Evolutionary conservation across 1,139 yeast species (phyloP).

Genomic region (Lodderomyces margitis): DNA sequence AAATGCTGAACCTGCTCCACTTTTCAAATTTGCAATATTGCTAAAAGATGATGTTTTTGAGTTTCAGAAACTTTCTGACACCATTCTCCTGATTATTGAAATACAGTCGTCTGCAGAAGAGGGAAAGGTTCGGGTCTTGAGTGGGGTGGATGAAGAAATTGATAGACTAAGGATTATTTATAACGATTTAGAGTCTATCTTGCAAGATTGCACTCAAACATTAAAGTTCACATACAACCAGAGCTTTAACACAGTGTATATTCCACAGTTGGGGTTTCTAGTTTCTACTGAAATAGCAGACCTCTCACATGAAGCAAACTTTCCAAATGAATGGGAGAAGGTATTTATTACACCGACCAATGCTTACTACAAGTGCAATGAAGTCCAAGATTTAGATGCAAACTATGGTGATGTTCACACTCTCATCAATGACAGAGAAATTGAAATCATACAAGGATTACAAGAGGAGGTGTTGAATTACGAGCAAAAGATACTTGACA

Average conservation of each 20-base stretch:
- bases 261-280: constrained; percentile 46
- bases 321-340: constrained; percentile 27
- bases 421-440: constrained; percentile 37
- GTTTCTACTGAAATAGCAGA: constrained; percentile 16
- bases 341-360: constrained; percentile 37
- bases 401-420: constrained; percentile 42
- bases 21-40: background rate
- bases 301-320: background rate
- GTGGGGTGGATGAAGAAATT: constrained; percentile 26
- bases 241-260: constrained; percentile 34
- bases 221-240: constrained; percentile 16
- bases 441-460: constrained; percentile 36
- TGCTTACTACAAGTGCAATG: constrained; percentile 32
- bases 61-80: constrained; percentile 11
- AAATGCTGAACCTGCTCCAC: background rate
- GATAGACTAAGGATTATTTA: constrained; percentile 31
- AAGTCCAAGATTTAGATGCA: constrained; percentile 30
- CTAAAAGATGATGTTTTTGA: constrained; percentile 12
- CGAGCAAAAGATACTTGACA: constrained; percentile 14
- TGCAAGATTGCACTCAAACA: constrained; percentile 15
- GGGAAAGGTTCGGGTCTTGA: constrained; percentile 26
- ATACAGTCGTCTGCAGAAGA: constrained; percentile 30
- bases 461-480: constrained; percentile 25
- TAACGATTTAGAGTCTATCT: constrained; percentile 31
- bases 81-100: constrained; percentile 26